Base-by-base conservation (phyloP, 768 basidiomycete species). In the Cubamyces lactineus region DNA sequence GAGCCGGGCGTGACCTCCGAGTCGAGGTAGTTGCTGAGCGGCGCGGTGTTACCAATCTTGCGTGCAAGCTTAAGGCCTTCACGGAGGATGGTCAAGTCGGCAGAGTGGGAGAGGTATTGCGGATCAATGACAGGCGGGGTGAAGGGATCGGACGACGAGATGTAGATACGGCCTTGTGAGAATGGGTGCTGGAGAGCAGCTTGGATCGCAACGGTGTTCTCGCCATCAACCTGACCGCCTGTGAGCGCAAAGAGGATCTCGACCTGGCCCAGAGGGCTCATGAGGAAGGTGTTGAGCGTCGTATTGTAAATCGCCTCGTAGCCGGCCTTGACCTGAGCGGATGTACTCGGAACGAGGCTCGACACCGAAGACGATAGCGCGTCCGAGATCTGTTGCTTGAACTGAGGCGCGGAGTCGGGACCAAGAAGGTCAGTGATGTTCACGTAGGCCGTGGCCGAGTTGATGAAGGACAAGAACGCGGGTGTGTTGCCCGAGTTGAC, bases 1-100 rank as follows among this genome's bases (percentile, higher is more conserved):
- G 80, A 63, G 1, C 86, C 86, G 0, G 87, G 87, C 9, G 71
- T 66, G 7, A 76, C 69, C 72, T 87, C 86, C n/a, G 53, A 66
- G 70, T 80, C 74, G 59, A 87, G 69, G 8, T 76, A 71, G 6
- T 70, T 65, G 51, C 71, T 79, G 3, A 89, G 74, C 0, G 89
- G 88, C 1, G 79, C 73, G 1, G 83, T 80, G 9, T 76, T 66
- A 0, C 81, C 85, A 43, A 89, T 69, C 58, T 69, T 78, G 30
- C 88, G 80, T n/a, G 82, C 86, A 52, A 88, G 78, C 70, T 85
- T 86, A 57, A 87, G 72, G 34, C 84, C 87, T 71, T 86, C 81
- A 47, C 86, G 82, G 57, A 88, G 71, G 40, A 84, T 72, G 11
- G 72, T 67, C 38, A 78, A 59, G 70, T 86, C 84, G 21, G 82